Percentiles rank a stretch among this genome's conserved stretches.
These are phyloP conservation scores for Sugiyamaella floridensis DNA, from an alignment of 805 yeast species.

Conservation along the genomic window DNA sequence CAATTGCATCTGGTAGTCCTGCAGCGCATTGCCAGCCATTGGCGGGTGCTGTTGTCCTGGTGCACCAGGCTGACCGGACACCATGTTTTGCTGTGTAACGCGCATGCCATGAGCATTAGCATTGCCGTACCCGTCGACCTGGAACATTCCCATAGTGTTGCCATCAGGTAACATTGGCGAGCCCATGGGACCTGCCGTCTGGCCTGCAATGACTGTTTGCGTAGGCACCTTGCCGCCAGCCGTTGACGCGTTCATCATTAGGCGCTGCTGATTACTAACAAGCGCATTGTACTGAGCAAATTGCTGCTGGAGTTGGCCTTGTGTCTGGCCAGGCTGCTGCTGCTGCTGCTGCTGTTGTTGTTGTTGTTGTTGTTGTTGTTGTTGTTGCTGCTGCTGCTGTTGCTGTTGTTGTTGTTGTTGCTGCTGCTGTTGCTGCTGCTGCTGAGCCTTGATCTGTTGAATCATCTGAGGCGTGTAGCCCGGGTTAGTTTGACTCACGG, in stretches of 20 bases:
- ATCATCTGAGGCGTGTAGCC: constrained; percentile 24
- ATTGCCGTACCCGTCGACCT: constrained; percentile 15
- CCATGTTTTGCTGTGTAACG: constrained; percentile 2
- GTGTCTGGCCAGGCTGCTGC: constrained; percentile 7
- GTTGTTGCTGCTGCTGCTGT: too few species aligned
- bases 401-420: constrained; percentile 16
- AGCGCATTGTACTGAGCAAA: constrained; percentile 20
- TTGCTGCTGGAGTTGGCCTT: constrained; percentile 19
- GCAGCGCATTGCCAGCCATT: constrained; percentile 46
- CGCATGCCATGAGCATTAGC: constrained; percentile 9
- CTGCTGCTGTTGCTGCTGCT: constrained; percentile 16
- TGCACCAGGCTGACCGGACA: constrained; percentile 20
- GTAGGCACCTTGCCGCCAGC: constrained; percentile 13
- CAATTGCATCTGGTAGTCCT: constrained; percentile 76
- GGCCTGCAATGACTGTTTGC: constrained; percentile 7
- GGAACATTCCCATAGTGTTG: constrained; percentile 16
- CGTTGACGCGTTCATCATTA: constrained; percentile 19
- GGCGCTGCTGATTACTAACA: constrained; percentile 23
- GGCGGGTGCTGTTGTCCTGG: constrained; percentile 25
- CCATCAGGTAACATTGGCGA: constrained; percentile 14
- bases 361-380: constrained; percentile 19
- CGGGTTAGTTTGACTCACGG: constrained; percentile 13
- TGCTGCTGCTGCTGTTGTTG: constrained; percentile 17
- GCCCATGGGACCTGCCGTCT: constrained; percentile 7
- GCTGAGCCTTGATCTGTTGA: constrained; percentile 25